A percentile compares a stretch with the other conserved stretches of the same genome.
These are phyloP conservation scores for Spirogloea muscicola DNA, from an alignment of 139 green algal species.

Conservation along the genomic window DNA sequence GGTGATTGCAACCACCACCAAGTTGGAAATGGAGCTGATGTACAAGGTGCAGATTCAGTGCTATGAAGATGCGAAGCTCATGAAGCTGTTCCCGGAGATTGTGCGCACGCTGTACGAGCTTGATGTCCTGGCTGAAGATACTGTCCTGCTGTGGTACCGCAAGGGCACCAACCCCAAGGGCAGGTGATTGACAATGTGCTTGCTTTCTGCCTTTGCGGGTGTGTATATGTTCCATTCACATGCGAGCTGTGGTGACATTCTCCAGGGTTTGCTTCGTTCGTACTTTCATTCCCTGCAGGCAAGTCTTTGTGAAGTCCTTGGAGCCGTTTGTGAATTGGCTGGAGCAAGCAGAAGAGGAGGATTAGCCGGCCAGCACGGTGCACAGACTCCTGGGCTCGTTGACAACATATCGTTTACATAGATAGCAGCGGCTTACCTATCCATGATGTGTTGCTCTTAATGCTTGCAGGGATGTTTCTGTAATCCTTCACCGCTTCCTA, in stretches of 20 bases:
- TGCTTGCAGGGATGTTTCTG: too few species aligned
- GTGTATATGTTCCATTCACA: not conserved
- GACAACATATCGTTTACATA: too few species aligned
- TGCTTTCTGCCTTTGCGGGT: not conserved
- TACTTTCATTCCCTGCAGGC: constrained; percentile 42
- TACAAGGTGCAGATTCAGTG: constrained; percentile 76
- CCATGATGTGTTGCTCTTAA: too few species aligned
- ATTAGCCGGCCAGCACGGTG: too few species aligned
- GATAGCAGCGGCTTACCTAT: too few species aligned
- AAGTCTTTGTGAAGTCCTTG: constrained; percentile 89
- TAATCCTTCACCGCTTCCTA: too few species aligned
- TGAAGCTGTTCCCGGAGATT: constrained; percentile 87
- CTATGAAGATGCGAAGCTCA: constrained; percentile 90
- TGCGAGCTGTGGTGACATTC: not conserved
- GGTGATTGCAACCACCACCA: constrained; percentile 59
- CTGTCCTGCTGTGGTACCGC: constrained; percentile 73
- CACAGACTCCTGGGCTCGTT: too few species aligned
- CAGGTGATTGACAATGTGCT: constrained; percentile 6
- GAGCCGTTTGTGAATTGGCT: constrained; percentile 97
- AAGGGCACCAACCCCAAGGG: constrained; percentile 50
- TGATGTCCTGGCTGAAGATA: constrained; percentile 87
- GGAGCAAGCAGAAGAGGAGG: constrained; percentile 84
- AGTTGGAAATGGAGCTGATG: constrained; percentile 80
- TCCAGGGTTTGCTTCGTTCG: not conserved
- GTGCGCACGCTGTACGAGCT: constrained; percentile 83